Evolutionary conservation across 2,329 filamentous ascomycete genomes (phyloP).

Genomic region (Diaporthe batatas): DNA sequence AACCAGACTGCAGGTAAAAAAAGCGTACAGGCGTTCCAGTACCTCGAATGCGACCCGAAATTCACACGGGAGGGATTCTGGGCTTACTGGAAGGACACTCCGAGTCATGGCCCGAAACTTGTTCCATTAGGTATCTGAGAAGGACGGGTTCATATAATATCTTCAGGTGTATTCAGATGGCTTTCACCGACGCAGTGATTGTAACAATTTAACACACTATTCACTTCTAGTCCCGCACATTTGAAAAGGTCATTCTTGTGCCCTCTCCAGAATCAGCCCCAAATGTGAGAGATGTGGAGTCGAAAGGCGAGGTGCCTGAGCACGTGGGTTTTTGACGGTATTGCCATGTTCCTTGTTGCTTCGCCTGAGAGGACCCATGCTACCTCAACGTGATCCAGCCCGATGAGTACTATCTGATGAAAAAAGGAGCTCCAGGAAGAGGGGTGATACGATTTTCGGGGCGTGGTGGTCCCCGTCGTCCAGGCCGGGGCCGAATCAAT

Average conservation of each 20-base stretch:
- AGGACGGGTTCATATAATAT: not conserved
- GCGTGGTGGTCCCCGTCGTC: not conserved
- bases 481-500: not conserved
- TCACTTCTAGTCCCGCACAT: not conserved
- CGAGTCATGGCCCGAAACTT: not conserved
- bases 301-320: not conserved
- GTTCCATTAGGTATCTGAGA: not conserved
- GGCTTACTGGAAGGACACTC: slow-evolving; percentile 3
- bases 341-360: slow-evolving; percentile 3
- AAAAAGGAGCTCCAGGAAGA: not conserved
- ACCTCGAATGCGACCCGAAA: slow-evolving; percentile 1
- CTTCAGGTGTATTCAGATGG: not conserved
- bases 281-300: not conserved
- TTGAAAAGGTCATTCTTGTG: not conserved
- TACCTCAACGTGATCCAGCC: slow-evolving; percentile 15
- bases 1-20: not conserved
- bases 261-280: not conserved
- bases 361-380: not conserved
- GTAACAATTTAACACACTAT: not conserved
- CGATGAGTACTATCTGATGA: slow-evolving; percentile 16
- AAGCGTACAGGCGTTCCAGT: slow-evolving; percentile 7
- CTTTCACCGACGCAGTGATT: not conserved
- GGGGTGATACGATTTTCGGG: not conserved
- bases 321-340: slow-evolving; percentile 16
- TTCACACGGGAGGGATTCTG: not conserved